Evolutionary conservation across 208 protist genomes (phyloP), one percentile per base, ranked within the genome.

Genomic region (Wallacemonas sp.): DNA sequence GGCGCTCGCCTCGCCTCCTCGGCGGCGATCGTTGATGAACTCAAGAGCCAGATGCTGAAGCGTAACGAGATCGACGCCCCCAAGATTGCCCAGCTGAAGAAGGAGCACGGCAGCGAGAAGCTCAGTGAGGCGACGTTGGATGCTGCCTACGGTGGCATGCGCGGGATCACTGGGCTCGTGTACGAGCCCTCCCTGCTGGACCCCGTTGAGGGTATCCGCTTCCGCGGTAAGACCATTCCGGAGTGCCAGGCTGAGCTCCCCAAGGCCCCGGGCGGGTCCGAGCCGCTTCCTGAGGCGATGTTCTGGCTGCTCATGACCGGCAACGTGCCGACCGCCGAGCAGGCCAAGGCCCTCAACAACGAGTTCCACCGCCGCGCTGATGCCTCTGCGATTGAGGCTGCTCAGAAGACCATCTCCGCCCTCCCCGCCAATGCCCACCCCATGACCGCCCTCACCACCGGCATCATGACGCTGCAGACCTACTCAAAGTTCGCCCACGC

Each of bases 221-320:
- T 98, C 86, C 93, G 98, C 65, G 97, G 97, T 58, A 83, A 86
- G 34, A 94, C 95, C 34, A 98, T 99, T 65, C 88, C 96, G 19
- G 93, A 99, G 82, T 96, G 92, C 73, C 84, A 84, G 61, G 95
- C 97, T 82, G 53, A 86, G 62, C 68, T 93, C 61, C 94, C 98
- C 15, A 97, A 97, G 68, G 96, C 90, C 12, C 33, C 62, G 54
- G 86, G 80, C 33, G 91, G 91, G 45, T 46, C 65, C 28, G 91
- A 98, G 80, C 96, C 97, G 60, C 75, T 98, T 19, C 96, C 97
- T 31, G 97, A 99, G 88, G 95, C 77, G 58, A 85, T 98, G 66
- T 79, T 98, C 15, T 99, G 97, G 98, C 90, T 99, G 21, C 88
- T 99, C 33, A 61, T 99, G 31, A 99, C 98, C 30, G 97, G 97